Base-by-base conservation (phyloP, 1,284 basidiomycete genomes). In the Tylopilus sp. region DNA sequence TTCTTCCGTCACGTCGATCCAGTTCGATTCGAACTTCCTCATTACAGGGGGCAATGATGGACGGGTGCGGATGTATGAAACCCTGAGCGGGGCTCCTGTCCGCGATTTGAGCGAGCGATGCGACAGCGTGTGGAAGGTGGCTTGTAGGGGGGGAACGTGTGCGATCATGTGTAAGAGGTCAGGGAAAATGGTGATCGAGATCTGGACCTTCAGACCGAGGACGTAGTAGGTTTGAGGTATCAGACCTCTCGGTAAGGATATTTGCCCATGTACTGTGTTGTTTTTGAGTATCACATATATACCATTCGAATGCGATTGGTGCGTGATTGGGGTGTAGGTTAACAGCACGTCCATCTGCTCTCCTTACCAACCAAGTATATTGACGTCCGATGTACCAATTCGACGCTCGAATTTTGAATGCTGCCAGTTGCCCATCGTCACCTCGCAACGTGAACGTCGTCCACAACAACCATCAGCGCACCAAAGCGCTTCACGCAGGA, bases 21-120 rank as follows among this genome's bases (percentile, higher is more conserved):
- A 97, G 68, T 89, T 95, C 61, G 89, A 94, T 66, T 79, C 84
- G 9, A 74, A 84, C 45, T 92, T 89, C 69, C 74, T 90, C 47
- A 79, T 89, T 36, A 88, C 85, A 23, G 86, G 89, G 37, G 93
- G 95, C 25, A 95, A 93, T 60, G 96, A 98, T 62, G 96, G 96
- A 4, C 75, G 86, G 7, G 93, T 96, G 53, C 84, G 92, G 61
- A 70, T 98, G 49, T 98, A 86, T 77, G 89, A 92, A 64, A 78
- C 83, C 25, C 64, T 66, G 54, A 87, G 82, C 26, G 91, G 90
- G 25, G 68, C 69, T 40, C 83, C 80, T 61, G 80, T 94, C 54
- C 75, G 92, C 49, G 90, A 93, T 60, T 65, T 95, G 60, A 86
- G 78, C 46, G 83, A 82, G 52, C 78, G 75, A 16, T 86, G 86